Conservation (phyloP, 2,329 filamentous ascomycete species). For the Nemania sp. region DNA sequence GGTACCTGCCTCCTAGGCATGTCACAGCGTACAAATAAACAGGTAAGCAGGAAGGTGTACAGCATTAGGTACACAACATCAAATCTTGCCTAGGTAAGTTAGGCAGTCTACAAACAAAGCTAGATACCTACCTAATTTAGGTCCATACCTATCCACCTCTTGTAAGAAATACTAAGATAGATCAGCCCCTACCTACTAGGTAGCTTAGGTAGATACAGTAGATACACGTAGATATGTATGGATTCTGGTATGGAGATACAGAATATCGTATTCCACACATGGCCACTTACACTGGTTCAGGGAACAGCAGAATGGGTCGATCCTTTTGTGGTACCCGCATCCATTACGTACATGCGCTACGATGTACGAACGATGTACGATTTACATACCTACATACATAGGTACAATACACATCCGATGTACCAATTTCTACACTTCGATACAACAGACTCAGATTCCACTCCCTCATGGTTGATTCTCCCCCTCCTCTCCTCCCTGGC, state of each 20-base stretch:
- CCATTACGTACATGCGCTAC: slow-evolving; percentile 12
- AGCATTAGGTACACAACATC: no score
- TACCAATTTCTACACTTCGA: slow-evolving; percentile 1
- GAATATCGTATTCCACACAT: background rate
- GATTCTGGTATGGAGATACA: no score
- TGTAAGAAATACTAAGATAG: no score
- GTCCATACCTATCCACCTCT: background rate
- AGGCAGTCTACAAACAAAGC: no score
- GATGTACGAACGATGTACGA: no score
- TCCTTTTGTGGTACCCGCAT: slow-evolving; percentile 8
- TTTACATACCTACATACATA: no score
- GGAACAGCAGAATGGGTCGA: background rate
- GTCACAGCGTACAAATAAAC: background rate
- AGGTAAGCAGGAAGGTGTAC: no score
- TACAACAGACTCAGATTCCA: background rate
- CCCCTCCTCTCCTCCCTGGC: background rate
- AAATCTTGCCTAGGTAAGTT: no score
- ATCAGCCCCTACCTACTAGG: no score
- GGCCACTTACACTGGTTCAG: background rate
- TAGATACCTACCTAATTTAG: background rate
- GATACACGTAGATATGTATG: no score
- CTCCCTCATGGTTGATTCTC: background rate
- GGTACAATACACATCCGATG: background rate
- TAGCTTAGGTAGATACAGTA: no score
- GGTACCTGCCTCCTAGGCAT: background rate